A percentile compares a stretch with the other conserved stretches of the same genome.
Evolutionary conservation across 139 green algal species (phyloP).

Genomic region (Klebsormidium nitens): DNA sequence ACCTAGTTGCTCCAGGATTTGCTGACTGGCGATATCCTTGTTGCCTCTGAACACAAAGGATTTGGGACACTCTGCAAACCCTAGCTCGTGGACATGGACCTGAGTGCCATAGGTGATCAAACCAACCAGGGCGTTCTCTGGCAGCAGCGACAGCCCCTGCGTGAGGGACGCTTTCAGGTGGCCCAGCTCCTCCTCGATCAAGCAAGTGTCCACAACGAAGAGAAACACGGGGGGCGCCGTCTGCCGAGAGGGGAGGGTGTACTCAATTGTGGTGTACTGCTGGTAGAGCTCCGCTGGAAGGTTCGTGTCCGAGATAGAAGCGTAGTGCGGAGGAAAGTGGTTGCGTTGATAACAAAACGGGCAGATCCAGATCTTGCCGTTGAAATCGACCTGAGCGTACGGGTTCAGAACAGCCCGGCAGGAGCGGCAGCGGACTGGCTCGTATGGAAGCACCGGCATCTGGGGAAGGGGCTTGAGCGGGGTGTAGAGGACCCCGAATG

Average conservation of each 20-base stretch:
- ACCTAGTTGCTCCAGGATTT: constrained; percentile 72
- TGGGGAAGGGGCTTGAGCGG: constrained; percentile 61
- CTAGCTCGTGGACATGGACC: constrained; percentile 96
- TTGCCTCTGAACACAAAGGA: constrained; percentile 87
- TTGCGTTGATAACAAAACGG: constrained; percentile 91
- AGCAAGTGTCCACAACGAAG: constrained; percentile 91
- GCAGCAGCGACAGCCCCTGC: constrained; percentile 58
- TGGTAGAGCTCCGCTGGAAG: constrained; percentile 94
- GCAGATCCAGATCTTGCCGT: constrained; percentile 89
- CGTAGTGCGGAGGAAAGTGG: constrained; percentile 95
- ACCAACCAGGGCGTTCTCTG: constrained; percentile 59
- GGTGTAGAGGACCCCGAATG: constrained; percentile 86
- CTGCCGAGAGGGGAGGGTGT: constrained; percentile 61
- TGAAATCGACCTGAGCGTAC: constrained; percentile 84
- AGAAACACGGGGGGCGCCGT: constrained; percentile 69
- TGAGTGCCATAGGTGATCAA: constrained; percentile 88
- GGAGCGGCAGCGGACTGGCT: constrained; percentile 88
- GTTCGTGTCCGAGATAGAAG: constrained; percentile 70
- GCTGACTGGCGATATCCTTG: constrained; percentile 75
- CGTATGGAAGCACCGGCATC: constrained; percentile 71
- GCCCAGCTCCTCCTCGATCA: constrained; percentile 80
- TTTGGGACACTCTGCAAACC: constrained; percentile 82
- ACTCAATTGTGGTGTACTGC: constrained; percentile 94
- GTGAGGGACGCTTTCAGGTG: constrained; percentile 52
- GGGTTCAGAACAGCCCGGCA: constrained; percentile 91